Percentiles rank a stretch among this genome's conserved stretches.
phyloP scores from a whole-genome alignment of 768 basidiomycete species.

The Rhodocollybia butyracea region DNA sequence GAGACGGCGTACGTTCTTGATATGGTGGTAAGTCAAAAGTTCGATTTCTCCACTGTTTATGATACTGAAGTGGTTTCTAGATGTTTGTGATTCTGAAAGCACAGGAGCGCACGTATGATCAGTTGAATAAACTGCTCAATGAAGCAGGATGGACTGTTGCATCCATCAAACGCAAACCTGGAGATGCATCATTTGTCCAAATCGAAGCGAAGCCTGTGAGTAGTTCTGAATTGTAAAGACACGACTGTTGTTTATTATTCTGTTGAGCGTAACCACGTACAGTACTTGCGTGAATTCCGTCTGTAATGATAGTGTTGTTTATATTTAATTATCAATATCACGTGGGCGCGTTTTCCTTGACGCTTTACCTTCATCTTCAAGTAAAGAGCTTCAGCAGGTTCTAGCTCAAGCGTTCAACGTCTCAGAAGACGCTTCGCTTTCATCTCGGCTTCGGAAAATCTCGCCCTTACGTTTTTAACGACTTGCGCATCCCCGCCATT shows the following conservation, averaged over 20 bases:
- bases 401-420: too few species aligned
- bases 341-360: too few species aligned
- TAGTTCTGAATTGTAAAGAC: neutral
- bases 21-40: slow-evolving; percentile 25
- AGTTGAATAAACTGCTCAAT: slow-evolving; percentile 4
- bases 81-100: slow-evolving; percentile 13
- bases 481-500: too few species aligned
- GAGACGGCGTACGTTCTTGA: slow-evolving; percentile 34
- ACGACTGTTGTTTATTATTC: neutral
- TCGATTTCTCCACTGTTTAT: neutral
- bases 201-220: slow-evolving; percentile 8
- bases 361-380: neutral
- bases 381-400: neutral
- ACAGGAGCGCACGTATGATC: slow-evolving; percentile 11
- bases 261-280: too few species aligned
- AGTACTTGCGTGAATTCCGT: too few species aligned
- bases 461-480: too few species aligned
- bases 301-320: too few species aligned
- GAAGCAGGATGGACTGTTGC: slow-evolving; percentile 11
- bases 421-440: too few species aligned
- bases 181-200: slow-evolving; percentile 11
- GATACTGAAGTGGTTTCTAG: neutral
- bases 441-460: too few species aligned
- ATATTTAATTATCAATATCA: too few species aligned
- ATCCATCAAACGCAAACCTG: slow-evolving; percentile 6